These are phyloP conservation scores for Gigaspora rosea DNA, from an alignment of 192 early-diverging fungal species.

Conservation along the genomic window DNA sequence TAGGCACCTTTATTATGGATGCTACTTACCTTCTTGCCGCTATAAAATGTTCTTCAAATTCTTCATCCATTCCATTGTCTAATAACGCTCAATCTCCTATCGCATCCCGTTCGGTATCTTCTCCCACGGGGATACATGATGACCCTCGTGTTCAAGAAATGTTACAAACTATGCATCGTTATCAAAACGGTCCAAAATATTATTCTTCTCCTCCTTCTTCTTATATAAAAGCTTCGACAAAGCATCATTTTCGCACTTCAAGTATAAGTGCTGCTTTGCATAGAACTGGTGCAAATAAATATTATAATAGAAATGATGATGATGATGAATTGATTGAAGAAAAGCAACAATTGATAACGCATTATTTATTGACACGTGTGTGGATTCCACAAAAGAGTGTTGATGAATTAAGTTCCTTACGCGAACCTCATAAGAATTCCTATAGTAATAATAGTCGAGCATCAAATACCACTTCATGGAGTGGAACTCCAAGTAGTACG, in stretches of 20 bases:
- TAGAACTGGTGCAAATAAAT: slow-evolving; percentile 45
- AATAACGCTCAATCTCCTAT: slow-evolving; percentile 20
- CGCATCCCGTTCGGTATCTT: slow-evolving; percentile 30
- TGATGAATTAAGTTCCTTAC: slow-evolving; percentile 65
- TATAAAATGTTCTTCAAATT: slow-evolving; percentile 49
- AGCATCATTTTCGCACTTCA: slow-evolving; percentile 55
- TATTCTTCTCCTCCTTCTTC: slow-evolving; percentile 48
- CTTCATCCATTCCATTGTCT: neutral
- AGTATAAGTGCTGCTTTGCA: slow-evolving; percentile 51
- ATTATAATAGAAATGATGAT: slow-evolving; percentile 46
- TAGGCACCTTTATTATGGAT: slow-evolving; percentile 78
- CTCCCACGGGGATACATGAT: slow-evolving; percentile 41
- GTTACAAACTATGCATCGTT: slow-evolving; percentile 55
- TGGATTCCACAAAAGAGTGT: slow-evolving; percentile 77
- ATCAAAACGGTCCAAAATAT: slow-evolving; percentile 60
- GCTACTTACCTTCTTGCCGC: slow-evolving; percentile 72
- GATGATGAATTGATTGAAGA: slow-evolving; percentile 59
- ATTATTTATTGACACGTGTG: slow-evolving; percentile 71
- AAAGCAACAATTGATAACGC: slow-evolving; percentile 62
- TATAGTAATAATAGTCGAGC: slow-evolving; percentile 1
- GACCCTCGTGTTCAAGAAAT: slow-evolving; percentile 63
- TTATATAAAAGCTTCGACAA: slow-evolving; percentile 52
- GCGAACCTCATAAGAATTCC: slow-evolving; percentile 64
- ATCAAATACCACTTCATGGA: neutral
- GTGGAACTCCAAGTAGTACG: slow-evolving; percentile 7